Conservation (phyloP, 148 eudicot species). For the Rhododendron kiyosumense region DNA sequence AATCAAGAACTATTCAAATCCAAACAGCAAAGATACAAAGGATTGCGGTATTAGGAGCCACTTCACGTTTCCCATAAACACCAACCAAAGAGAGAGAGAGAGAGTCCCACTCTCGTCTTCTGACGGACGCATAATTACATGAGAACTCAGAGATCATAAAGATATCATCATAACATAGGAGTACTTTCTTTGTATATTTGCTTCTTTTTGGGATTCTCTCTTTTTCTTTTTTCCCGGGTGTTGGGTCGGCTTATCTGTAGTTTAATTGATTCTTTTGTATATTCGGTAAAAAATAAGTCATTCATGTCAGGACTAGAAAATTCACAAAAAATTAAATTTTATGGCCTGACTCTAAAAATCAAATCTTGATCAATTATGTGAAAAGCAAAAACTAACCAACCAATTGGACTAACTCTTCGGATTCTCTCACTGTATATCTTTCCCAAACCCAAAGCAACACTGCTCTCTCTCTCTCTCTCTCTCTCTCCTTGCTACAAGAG, state of each 20-base stretch:
- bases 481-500: not conserved
- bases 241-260: not conserved
- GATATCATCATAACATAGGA: conserved; percentile 6
- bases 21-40: not conserved
- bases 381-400: no score
- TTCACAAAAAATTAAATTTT: no score
- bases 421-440: not conserved
- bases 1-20: not conserved
- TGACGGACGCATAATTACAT: not conserved
- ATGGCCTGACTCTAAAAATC: no score
- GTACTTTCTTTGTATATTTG: conserved; percentile 8
- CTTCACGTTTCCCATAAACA: conserved; percentile 11
- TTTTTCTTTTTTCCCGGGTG: no score
- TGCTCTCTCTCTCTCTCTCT: no score
- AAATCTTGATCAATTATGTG: no score
- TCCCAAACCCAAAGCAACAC: not conserved
- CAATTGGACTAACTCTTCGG: no score
- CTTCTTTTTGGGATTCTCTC: conserved; percentile 6
- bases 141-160: conserved; percentile 6
- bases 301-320: no score
- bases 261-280: not conserved
- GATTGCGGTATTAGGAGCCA: not conserved
- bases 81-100: not conserved
- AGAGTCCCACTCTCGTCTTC: not conserved
- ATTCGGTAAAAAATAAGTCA: no score